A percentile compares a stretch with the other conserved stretches of the same genome.
These are phyloP conservation scores for Senna siamea DNA, from an alignment of 306 rosid genomes.

Conservation along the genomic window DNA sequence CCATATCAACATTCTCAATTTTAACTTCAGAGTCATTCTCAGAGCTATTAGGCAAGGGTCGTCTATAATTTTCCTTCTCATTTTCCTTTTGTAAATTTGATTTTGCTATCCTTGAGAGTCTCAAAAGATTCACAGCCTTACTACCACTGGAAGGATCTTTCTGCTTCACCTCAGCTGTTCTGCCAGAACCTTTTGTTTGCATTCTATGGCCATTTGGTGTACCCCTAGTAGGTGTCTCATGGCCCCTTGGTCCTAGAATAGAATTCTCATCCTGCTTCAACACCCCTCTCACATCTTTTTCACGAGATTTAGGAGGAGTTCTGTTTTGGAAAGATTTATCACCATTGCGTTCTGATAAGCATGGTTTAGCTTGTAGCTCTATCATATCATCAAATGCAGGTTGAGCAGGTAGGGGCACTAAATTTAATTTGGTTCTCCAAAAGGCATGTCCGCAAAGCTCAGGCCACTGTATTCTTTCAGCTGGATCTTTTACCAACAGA, in stretches of 20 bases:
- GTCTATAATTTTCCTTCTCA: constrained; percentile 95
- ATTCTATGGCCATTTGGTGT: constrained; percentile 69
- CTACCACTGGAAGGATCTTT: constrained; percentile 61
- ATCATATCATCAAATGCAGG: constrained; percentile 90
- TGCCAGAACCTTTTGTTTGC: constrained; percentile 74
- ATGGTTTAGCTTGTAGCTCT: constrained; percentile 66
- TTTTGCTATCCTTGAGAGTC: constrained; percentile 93
- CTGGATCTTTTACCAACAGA: constrained; percentile 90
- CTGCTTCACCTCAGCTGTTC: constrained; percentile 66
- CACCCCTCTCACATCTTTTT: constrained; percentile 69
- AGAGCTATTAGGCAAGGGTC: constrained; percentile 68
- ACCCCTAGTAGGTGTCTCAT: constrained; percentile 75
- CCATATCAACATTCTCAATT: constrained; percentile 97
- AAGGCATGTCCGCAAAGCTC: constrained; percentile 94
- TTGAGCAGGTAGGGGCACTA: constrained; percentile 76
- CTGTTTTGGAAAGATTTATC: constrained; percentile 70
- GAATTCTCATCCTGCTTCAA: constrained; percentile 77
- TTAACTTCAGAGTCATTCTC: constrained; percentile 90
- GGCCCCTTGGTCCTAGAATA: constrained; percentile 56
- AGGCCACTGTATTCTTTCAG: constrained; percentile 90
- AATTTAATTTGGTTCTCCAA: constrained; percentile 73
- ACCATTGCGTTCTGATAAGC: constrained; percentile 80
- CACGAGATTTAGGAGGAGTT: constrained; percentile 84
- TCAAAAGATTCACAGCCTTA: constrained; percentile 79
- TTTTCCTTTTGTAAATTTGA: constrained; percentile 86